Conservation (phyloP, 2,329 filamentous ascomycete species). For the Penicillium thymicola region DNA sequence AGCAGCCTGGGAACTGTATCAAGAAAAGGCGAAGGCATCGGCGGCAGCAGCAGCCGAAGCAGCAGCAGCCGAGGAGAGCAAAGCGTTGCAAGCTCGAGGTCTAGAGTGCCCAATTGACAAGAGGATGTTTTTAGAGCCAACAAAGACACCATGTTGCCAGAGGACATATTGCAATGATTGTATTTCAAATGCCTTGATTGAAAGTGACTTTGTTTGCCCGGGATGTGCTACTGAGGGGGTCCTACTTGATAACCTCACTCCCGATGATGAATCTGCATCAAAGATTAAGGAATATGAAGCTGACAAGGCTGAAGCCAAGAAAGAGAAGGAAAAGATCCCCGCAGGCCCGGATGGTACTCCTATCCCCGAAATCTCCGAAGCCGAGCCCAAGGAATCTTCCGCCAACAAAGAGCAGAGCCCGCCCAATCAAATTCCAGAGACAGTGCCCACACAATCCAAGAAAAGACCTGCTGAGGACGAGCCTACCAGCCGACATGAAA, state of each 20-base stretch:
- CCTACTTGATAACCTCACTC: slow-evolving; percentile 83
- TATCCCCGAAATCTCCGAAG: slow-evolving; percentile 14
- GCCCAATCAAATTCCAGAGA: slow-evolving; percentile 32
- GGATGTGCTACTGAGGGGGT: slow-evolving; percentile 87
- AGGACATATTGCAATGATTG: slow-evolving; percentile 99
- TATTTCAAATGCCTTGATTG: slow-evolving; percentile 97
- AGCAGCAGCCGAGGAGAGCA: slow-evolving; percentile 70
- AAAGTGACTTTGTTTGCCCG: slow-evolving; percentile 95
- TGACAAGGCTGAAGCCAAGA: slow-evolving; percentile 48
- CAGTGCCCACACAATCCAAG: slow-evolving; percentile 52
- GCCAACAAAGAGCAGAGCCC: slow-evolving; percentile 25
- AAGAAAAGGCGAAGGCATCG: slow-evolving; percentile 86
- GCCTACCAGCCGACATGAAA: slow-evolving; percentile 43
- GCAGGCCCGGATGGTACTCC: slow-evolving; percentile 25
- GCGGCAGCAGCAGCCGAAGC: slow-evolving; percentile 80
- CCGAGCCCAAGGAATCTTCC: slow-evolving; percentile 11
- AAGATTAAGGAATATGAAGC: slow-evolving; percentile 74
- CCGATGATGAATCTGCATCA: slow-evolving; percentile 72
- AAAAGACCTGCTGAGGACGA: slow-evolving; percentile 81
- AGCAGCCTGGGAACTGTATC: slow-evolving; percentile 93
- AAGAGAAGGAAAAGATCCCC: slow-evolving; percentile 41
- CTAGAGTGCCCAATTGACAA: slow-evolving; percentile 95
- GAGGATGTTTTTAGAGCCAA: slow-evolving; percentile 96
- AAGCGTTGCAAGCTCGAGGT: slow-evolving; percentile 82
- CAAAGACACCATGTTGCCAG: slow-evolving; percentile 97